Evolutionary conservation across 2,329 filamentous ascomycete species (phyloP).

Genomic region (Arthrobotrys entomopaga): DNA sequence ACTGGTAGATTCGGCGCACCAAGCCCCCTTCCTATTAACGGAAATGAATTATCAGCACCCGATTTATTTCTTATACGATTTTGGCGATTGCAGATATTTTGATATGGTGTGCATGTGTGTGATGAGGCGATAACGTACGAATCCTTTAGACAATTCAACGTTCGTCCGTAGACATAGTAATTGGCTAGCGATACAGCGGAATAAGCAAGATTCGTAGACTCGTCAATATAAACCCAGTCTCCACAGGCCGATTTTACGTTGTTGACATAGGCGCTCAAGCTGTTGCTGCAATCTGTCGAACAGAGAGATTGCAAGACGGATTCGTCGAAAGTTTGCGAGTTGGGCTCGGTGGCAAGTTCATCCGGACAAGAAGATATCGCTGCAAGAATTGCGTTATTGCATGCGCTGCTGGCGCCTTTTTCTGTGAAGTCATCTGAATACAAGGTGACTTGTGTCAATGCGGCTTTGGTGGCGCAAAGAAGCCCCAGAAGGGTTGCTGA

Average conservation of each 20-base stretch:
- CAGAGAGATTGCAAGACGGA: conserved; percentile 30
- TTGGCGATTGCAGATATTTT: background rate
- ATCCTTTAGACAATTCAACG: conserved; percentile 42
- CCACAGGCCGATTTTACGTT: conserved; percentile 36
- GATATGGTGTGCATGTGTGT: background rate
- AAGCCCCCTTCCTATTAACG: conserved; percentile 28
- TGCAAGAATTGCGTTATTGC: conserved; percentile 42
- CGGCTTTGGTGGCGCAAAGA: conserved; percentile 36
- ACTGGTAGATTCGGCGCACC: conserved; percentile 39
- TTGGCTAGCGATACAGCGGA: conserved; percentile 43
- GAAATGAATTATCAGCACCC: conserved; percentile 3
- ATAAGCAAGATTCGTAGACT: conserved; percentile 35
- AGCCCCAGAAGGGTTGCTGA: conserved; percentile 29
- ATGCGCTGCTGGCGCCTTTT: conserved; percentile 38
- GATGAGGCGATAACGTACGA: conserved; percentile 23
- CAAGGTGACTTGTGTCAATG: conserved; percentile 36
- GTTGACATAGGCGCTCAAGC: conserved; percentile 32
- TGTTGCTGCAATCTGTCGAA: conserved; percentile 36
- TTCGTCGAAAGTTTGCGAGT: conserved; percentile 35
- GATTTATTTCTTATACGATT: background rate
- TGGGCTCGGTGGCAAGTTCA: conserved; percentile 41
- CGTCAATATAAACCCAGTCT: conserved; percentile 40
- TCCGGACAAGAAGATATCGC: conserved; percentile 40
- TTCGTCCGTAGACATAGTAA: conserved; percentile 42
- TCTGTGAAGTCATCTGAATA: conserved; percentile 39